Conservation (phyloP, 2,329 filamentous ascomycete genomes). For the Aspergillus sp. region DNA sequence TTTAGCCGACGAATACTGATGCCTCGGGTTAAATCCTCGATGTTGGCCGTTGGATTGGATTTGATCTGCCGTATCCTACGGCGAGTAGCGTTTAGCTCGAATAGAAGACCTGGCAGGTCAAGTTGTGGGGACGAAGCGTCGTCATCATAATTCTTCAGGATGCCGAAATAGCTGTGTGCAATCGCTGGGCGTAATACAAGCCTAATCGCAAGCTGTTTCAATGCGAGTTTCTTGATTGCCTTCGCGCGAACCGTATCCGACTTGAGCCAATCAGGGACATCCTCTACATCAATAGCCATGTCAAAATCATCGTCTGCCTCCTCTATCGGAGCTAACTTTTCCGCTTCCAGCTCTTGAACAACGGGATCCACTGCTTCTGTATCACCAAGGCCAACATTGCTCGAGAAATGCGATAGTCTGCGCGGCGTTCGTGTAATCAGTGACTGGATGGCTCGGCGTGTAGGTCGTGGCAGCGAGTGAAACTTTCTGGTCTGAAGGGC, state of each 20-base stretch:
- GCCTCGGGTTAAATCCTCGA: constrained; percentile 33
- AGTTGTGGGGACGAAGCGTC: constrained; percentile 31
- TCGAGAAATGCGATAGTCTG: constrained; percentile 3
- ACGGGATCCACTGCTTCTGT: background rate
- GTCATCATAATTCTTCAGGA: constrained; percentile 31
- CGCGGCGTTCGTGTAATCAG: background rate
- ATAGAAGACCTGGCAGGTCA: constrained; percentile 32
- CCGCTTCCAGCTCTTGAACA: constrained; percentile 6
- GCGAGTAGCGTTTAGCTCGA: constrained; percentile 34
- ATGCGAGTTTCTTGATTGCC: constrained; percentile 39
- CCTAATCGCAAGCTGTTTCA: constrained; percentile 41
- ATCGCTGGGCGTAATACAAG: constrained; percentile 40
- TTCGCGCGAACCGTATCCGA: constrained; percentile 33
- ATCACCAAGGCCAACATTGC: background rate
- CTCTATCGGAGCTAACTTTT: constrained; percentile 9
- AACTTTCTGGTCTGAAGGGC: constrained; percentile 26
- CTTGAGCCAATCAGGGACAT: constrained; percentile 29
- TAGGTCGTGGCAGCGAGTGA: constrained; percentile 22
- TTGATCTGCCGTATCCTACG: constrained; percentile 33
- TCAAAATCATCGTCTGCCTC: constrained; percentile 18
- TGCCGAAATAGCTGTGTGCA: constrained; percentile 38
- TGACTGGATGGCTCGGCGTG: constrained; percentile 13
- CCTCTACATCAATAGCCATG: constrained; percentile 21
- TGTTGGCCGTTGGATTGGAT: constrained; percentile 22
- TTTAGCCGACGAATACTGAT: constrained; percentile 22